Conservation (phyloP, 129 eudicot genomes). For the Deinandra increscens region DNA sequence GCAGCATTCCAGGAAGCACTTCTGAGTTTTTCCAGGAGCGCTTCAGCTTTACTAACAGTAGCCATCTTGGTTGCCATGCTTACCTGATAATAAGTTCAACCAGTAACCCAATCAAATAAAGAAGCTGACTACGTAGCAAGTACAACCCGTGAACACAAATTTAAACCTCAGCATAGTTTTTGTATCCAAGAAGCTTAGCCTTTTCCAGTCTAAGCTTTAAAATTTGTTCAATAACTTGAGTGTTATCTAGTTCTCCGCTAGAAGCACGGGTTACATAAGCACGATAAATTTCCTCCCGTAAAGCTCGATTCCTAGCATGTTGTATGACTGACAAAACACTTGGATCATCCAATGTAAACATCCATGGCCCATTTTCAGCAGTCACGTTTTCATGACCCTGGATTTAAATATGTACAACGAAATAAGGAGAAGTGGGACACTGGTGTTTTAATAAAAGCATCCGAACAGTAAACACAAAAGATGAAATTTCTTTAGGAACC, state of each 20-base stretch:
- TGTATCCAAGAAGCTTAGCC: constrained; percentile 95
- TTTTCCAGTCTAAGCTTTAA: constrained; percentile 82
- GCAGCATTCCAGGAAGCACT: constrained; percentile 96
- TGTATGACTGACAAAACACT: constrained; percentile 91
- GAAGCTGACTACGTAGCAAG: neutral
- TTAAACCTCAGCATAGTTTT: constrained; percentile 90
- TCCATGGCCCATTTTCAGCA: constrained; percentile 97
- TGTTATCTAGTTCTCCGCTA: constrained; percentile 87
- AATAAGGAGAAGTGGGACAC: constrained; percentile 11
- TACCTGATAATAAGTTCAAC: constrained; percentile 47
- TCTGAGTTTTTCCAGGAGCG: constrained; percentile 92
- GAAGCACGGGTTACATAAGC: constrained; percentile 90
- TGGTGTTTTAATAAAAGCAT: constrained; percentile 11
- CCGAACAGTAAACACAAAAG: no score
- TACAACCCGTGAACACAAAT: neutral
- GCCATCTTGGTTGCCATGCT: constrained; percentile 99
- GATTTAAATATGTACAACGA: constrained; percentile 17
- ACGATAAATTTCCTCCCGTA: constrained; percentile 94
- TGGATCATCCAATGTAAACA: constrained; percentile 91
- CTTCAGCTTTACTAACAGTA: constrained; percentile 88
- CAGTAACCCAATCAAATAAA: constrained; percentile 11
- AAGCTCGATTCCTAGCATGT: constrained; percentile 78
- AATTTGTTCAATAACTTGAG: constrained; percentile 73
- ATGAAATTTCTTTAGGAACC: constrained; percentile 36
- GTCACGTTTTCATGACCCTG: constrained; percentile 98